A percentile compares a stretch with the other conserved stretches of the same genome.
These are phyloP conservation scores for Sclerotiophoma versabilis DNA, from an alignment of 2,329 filamentous ascomycete genomes.

Conservation along the genomic window DNA sequence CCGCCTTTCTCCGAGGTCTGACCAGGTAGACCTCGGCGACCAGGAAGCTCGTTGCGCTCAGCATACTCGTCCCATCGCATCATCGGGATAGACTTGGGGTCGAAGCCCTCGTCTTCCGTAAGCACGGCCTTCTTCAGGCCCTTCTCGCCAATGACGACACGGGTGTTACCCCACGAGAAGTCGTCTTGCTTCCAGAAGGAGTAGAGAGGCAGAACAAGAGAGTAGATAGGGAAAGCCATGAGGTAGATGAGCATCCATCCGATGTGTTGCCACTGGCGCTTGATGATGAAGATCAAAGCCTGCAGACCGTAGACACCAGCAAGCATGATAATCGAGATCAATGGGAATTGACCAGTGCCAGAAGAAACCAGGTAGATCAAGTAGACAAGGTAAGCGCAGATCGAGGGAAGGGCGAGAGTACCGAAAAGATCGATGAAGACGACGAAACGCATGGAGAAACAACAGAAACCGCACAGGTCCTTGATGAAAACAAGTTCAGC, in stretches of 20 bases:
- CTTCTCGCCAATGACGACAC: slow-evolving; percentile 94
- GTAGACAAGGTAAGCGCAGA: slow-evolving; percentile 84
- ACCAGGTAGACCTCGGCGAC: slow-evolving; percentile 75
- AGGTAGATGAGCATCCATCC: slow-evolving; percentile 99
- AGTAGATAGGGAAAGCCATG: slow-evolving; percentile 93
- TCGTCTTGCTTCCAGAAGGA: slow-evolving; percentile 99
- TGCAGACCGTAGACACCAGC: slow-evolving; percentile 94
- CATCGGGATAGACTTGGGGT: slow-evolving; percentile 89
- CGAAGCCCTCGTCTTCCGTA: slow-evolving; percentile 80
- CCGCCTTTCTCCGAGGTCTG: slow-evolving; percentile 63
- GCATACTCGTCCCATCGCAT: slow-evolving; percentile 99
- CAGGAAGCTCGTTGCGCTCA: slow-evolving; percentile 82
- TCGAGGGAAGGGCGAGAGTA: slow-evolving; percentile 90
- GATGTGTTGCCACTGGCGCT: slow-evolving; percentile 97
- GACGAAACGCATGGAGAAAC: slow-evolving; percentile 96
- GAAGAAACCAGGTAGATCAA: slow-evolving; percentile 81
- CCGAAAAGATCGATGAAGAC: slow-evolving; percentile 94
- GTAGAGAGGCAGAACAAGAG: slow-evolving; percentile 88
- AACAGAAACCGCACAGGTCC: slow-evolving; percentile 98
- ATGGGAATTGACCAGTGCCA: slow-evolving; percentile 75
- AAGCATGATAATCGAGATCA: slow-evolving; percentile 88
- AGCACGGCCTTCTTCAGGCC: slow-evolving; percentile 90
- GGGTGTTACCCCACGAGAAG: slow-evolving; percentile 98
- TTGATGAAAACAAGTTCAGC: slow-evolving; percentile 88
- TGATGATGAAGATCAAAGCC: slow-evolving; percentile 93